Evolutionary conservation across 257 asterid species (phyloP).

Genomic region (Avicennia marina): DNA sequence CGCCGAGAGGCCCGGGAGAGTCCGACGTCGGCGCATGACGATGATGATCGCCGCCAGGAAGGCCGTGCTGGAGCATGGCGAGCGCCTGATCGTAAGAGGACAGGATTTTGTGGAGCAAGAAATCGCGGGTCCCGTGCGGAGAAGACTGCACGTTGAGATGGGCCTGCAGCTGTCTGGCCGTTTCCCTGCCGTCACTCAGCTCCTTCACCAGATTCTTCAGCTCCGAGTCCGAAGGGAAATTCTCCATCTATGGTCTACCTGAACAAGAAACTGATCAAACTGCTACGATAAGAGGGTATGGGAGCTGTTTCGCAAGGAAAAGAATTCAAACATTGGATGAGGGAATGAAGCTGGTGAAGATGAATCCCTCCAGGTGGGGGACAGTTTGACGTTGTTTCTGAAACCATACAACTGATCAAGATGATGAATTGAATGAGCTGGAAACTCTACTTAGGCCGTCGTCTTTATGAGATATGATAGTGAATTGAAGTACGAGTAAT

Average conservation of each 20-base stretch:
- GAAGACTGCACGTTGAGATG: conserved; percentile 40
- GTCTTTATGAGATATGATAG: too few species aligned
- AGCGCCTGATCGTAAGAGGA: conserved; percentile 50
- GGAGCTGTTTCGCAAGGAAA: conserved; percentile 10
- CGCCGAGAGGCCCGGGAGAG: conserved; percentile 26
- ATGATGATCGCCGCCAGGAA: background rate
- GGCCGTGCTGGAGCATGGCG: conserved; percentile 30
- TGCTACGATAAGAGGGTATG: background rate
- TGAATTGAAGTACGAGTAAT: too few species aligned
- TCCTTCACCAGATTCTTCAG: conserved; percentile 35
- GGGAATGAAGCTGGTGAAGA: too few species aligned
- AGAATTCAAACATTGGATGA: background rate
- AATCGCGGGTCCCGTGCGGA: conserved; percentile 32
- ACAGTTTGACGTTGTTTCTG: conserved; percentile 2
- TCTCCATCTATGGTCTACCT: conserved; percentile 32
- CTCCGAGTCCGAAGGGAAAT: conserved; percentile 25
- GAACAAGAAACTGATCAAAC: background rate
- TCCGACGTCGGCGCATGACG: conserved; percentile 1
- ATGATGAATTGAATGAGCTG: background rate
- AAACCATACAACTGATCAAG: conserved; percentile 21
- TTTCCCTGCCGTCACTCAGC: conserved; percentile 54
- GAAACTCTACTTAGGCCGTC: too few species aligned
- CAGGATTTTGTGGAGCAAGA: conserved; percentile 49
- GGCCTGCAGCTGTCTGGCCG: conserved; percentile 55
- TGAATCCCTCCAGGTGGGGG: background rate